phyloP scores from a whole-genome alignment of 495 filamentous ascomycete species.

The Podospora conica region DNA sequence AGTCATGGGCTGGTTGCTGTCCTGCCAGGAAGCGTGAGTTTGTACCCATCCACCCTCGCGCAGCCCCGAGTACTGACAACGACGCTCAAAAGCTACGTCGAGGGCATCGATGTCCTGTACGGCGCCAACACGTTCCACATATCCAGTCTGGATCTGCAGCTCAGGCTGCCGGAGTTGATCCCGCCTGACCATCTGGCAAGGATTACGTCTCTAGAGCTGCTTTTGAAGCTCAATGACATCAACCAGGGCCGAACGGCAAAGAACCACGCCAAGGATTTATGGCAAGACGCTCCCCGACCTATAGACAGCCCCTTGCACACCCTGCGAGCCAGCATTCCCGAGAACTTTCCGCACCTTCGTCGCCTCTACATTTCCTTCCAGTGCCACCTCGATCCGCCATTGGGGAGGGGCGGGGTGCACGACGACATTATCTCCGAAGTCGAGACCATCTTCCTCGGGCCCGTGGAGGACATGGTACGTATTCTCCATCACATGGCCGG shows the following conservation, averaged over 20 bases:
- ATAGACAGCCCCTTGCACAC: neutral
- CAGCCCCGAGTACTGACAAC: neutral
- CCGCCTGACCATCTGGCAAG: neutral
- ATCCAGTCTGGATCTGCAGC: conserved; percentile 7
- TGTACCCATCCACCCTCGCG: neutral
- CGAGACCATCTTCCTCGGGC: neutral
- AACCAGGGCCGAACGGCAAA: neutral
- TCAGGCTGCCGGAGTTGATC: conserved; percentile 6
- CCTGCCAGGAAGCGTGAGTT: conserved; percentile 19
- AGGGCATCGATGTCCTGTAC: conserved; percentile 20
- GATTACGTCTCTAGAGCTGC: conserved; percentile 12
- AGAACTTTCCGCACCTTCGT: neutral
- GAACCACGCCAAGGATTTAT: neutral
- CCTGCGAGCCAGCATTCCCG: neutral
- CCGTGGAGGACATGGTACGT: conserved; percentile 7
- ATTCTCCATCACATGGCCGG: neutral
- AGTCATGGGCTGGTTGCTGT: conserved; percentile 17
- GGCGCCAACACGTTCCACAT: conserved; percentile 17
- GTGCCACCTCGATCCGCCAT: neutral
- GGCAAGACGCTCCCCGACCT: neutral
- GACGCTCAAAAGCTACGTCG: conserved; percentile 16
- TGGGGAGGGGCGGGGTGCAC: neutral
- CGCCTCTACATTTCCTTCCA: conserved; percentile 7
- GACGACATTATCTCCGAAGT: neutral
- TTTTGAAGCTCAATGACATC: conserved; percentile 6